phyloP scores from a whole-genome alignment of 2,329 filamentous ascomycete genomes.

The Teratosphaeria pseudoeucalypti region DNA sequence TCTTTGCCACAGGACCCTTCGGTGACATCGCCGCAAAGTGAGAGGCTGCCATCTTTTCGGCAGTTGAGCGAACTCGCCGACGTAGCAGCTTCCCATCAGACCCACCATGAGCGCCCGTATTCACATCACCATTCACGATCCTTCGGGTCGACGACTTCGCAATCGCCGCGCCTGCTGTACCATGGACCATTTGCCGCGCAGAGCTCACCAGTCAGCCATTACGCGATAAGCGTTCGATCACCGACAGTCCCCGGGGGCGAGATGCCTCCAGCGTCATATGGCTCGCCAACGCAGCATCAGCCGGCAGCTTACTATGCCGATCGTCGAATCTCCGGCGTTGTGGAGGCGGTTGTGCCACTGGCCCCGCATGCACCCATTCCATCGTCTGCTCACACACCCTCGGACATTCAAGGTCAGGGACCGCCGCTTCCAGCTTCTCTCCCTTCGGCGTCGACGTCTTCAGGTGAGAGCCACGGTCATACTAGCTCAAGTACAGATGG shows the following conservation, averaged over 20 bases:
- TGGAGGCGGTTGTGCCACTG: background rate
- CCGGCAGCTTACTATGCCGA: conserved; percentile 13
- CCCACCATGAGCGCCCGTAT: conserved; percentile 9
- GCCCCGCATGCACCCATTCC: background rate
- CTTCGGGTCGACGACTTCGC: conserved; percentile 19
- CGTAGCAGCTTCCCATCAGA: conserved; percentile 14
- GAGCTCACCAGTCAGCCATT: conserved; percentile 16
- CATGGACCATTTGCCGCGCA: conserved; percentile 16
- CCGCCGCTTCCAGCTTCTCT: conserved; percentile 14
- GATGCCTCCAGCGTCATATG: conserved; percentile 9
- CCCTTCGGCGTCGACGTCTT: conserved; percentile 19
- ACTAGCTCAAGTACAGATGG: conserved; percentile 21
- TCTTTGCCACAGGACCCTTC: conserved; percentile 10
- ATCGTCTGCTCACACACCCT: background rate
- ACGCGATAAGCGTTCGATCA: conserved; percentile 11
- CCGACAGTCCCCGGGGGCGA: conserved; percentile 18
- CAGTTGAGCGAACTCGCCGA: conserved; percentile 25
- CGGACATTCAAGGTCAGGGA: conserved; percentile 2
- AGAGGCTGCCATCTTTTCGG: conserved; percentile 23
- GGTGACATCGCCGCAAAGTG: conserved; percentile 13
- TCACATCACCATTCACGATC: conserved; percentile 19
- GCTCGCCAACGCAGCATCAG: conserved; percentile 14
- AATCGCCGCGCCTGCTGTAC: conserved; percentile 17
- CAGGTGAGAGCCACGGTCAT: conserved; percentile 21
- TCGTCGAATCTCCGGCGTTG: conserved; percentile 12